These are phyloP conservation scores for Purshia tridentata DNA, from an alignment of 306 rosid species.

Conservation along the genomic window DNA sequence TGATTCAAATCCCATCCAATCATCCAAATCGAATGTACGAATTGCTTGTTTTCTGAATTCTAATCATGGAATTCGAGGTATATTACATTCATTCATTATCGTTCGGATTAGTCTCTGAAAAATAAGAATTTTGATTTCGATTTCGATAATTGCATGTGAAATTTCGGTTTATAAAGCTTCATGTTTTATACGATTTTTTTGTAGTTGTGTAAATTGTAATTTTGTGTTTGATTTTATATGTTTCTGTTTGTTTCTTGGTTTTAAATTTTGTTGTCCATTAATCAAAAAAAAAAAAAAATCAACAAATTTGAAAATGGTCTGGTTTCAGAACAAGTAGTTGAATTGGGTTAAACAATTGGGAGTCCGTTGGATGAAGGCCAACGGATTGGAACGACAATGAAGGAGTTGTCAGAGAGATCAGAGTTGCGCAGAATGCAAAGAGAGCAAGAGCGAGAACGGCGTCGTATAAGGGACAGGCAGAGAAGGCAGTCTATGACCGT, in stretches of 20 bases:
- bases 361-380: slow-evolving; percentile 10
- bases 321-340: slow-evolving; percentile 1
- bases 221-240: too few relatives aligned
- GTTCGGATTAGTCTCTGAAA: too few relatives aligned
- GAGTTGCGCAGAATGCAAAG: slow-evolving; percentile 48
- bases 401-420: slow-evolving; percentile 40
- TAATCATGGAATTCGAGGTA: slow-evolving; percentile 2
- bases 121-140: too few relatives aligned
- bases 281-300: not conserved
- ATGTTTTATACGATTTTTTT: not conserved
- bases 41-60: not conserved
- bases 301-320: not conserved
- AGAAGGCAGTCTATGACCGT: slow-evolving; percentile 79
- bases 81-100: not conserved
- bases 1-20: too few relatives aligned
- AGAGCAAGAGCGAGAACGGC: slow-evolving; percentile 72
- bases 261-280: not conserved
- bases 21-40: not conserved
- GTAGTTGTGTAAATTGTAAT: too few relatives aligned
- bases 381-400: slow-evolving; percentile 31
- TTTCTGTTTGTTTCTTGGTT: not conserved
- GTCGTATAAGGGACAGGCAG: slow-evolving; percentile 70
- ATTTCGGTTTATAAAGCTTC: not conserved
- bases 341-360: slow-evolving; percentile 1
- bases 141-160: not conserved